Evolutionary conservation across 331 rosid species (phyloP), one percentile per base, ranked within the genome.

Genomic region (Cydonia oblonga): DNA sequence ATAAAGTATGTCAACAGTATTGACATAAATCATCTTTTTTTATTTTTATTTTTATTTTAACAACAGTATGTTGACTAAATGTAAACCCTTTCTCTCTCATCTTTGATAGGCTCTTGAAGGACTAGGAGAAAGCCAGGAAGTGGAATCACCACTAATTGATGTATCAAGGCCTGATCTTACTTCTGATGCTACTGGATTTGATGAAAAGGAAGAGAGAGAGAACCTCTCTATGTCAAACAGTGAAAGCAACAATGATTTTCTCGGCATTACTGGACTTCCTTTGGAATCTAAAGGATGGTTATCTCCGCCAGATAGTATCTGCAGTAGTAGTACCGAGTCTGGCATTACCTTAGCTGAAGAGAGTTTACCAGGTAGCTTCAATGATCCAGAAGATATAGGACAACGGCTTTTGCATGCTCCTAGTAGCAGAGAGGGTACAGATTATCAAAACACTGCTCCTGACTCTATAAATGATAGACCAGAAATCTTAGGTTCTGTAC

Each of bases 61-160:
- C 25, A 76, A 63, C 60, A 14, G 58, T 44, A 51, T 59, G 64
- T 70, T 44, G 28, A 25, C 65, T 81, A 30, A 63, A 64, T 7
- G 12, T 56, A 68, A 62, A 64, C 40, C 20, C 32, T 23, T 46
- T 65, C 61, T 79, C 53, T 79, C 72, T 79, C 32, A 32, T 75
- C 56, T 53, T 44, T 70, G 75, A 66, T 87, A 93, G 98, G 98
- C 97, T 57, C 98, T 93, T 76, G 98, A 90, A 90, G 98, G 98
- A 75, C 86, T 93, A 32, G 97, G 96, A 73, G 98, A 90, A 78
- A 93, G 97, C 83, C 90, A 89, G 84, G 95, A 90, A 86, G 87
- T 80, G 61, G 90, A 90, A 78, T 90, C 96, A n/a, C 92, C 86
- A 83, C 90, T 80, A 78, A 84, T 79, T 68, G 70, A 77, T 86